Conservation (phyloP, 805 yeast species). For the Clavispora fructus region DNA sequence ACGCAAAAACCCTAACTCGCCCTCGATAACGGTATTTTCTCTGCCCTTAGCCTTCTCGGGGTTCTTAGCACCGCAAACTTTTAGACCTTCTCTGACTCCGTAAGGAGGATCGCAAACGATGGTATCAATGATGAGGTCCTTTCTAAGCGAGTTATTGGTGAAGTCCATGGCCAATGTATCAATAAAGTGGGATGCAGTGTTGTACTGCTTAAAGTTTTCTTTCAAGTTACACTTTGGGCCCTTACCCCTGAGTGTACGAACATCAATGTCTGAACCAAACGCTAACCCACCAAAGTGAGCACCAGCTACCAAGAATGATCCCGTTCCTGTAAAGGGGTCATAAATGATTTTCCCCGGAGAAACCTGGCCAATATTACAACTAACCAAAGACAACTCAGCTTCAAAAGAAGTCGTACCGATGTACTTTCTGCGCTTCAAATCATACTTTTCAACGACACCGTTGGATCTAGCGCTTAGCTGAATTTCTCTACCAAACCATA, state of each 20-base stretch:
- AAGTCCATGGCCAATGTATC: constrained; percentile 92
- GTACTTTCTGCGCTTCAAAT: constrained; percentile 74
- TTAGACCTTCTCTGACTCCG: constrained; percentile 93
- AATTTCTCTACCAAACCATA: constrained; percentile 76
- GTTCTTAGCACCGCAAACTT: constrained; percentile 79
- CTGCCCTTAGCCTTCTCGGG: constrained; percentile 67
- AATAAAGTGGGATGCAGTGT: constrained; percentile 49
- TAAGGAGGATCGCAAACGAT: constrained; percentile 97
- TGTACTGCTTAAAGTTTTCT: constrained; percentile 73
- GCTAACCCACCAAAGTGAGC: constrained; percentile 77
- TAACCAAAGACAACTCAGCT: constrained; percentile 82
- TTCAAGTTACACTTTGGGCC: constrained; percentile 45
- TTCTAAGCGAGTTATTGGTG: constrained; percentile 79
- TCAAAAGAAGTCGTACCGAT: constrained; percentile 97
- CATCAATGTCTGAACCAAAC: constrained; percentile 88
- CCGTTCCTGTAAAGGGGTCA: constrained; percentile 97
- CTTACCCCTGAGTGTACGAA: constrained; percentile 70
- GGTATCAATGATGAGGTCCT: constrained; percentile 59
- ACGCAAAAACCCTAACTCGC: constrained; percentile 69
- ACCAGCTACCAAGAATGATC: constrained; percentile 86
- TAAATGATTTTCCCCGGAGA: constrained; percentile 61
- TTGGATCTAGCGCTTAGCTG: constrained; percentile 55
- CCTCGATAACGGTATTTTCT: constrained; percentile 70
- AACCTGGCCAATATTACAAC: constrained; percentile 83
- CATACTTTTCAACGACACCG: constrained; percentile 70